Base-by-base conservation (phyloP, 2,329 filamentous ascomycete genomes). In the Ophidiomyces ophidiicola region DNA sequence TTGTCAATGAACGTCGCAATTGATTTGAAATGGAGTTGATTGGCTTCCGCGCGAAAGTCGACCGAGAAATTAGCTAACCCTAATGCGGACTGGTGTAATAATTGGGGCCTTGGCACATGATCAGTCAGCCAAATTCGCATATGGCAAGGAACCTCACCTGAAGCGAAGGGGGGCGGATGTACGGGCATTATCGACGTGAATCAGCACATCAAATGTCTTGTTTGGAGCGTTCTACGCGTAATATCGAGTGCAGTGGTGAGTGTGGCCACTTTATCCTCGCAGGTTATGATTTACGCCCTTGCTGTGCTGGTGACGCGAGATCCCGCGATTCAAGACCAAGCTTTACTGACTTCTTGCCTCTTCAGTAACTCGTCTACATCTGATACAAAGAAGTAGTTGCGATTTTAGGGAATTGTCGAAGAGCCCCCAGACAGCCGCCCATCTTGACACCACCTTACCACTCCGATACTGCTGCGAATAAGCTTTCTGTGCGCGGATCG, bases 111-210 rank as follows among this genome's bases (percentile, higher is more conserved):
- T 48, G 46, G 46, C 46, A 31, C 28, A 23, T 43, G 42, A 40
- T 48, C 33, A 48, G 46, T 48, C 45, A 48, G 45, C 37, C 43
- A 46, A 39, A 45, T 37, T 40, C 46, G 41, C 15, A 39, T 39
- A 38, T 38, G 30, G 42, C 44, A 32, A 31, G 36, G 29, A 39
- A 46, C 46, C 40, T 46, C 46, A 45, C 33, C 30, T 32, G 32
- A 42, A 42, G 43, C 20, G 43, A 36, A 32, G 41, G 44, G 44
- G 46, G 44, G 25, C 21, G 21, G 5, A 11, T 20, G 15, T 12
- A 28, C 11, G 56, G 50, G 56, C 53, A 52, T 43, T 45, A 44
- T 46, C 45, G 47, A 46, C 46, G 53, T 47, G 51, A 49, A 55
- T 52, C 48, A 47, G 32, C 33, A 39, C 39, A 44, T 42, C 42